Percentiles rank a stretch among this genome's conserved stretches.
Conservation (phyloP, 2,329 filamentous ascomycete species). For the Botrytis paeoniae region DNA sequence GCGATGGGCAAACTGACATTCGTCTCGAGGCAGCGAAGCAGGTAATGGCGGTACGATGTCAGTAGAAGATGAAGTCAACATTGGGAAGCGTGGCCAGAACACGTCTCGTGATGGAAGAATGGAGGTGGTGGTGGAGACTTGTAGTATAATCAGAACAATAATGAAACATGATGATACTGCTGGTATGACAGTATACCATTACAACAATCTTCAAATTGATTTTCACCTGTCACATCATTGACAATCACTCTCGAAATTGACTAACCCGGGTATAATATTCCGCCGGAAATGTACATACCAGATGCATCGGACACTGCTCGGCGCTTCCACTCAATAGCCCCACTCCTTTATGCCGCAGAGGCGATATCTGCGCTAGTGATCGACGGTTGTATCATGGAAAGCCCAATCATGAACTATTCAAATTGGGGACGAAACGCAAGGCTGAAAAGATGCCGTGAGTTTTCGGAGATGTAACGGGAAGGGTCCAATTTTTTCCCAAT, state of each 20-base stretch:
- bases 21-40: background rate
- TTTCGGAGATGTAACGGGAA: background rate
- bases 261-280: background rate
- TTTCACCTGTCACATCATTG: background rate
- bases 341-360: background rate
- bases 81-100: background rate
- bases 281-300: background rate
- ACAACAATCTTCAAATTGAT: background rate
- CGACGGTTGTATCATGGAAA: background rate
- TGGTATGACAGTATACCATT: background rate
- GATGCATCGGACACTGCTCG: background rate
- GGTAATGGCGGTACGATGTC: background rate
- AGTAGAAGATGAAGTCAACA: background rate
- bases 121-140: background rate
- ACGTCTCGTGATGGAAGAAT: background rate
- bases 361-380: background rate
- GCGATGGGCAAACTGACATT: background rate
- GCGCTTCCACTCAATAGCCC: background rate
- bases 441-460: background rate
- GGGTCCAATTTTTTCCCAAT: background rate
- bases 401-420: background rate
- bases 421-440: background rate
- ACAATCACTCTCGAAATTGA: background rate
- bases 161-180: background rate
- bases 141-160: background rate